Evolutionary conservation across 1,284 basidiomycete species (phyloP), one percentile per base, ranked within the genome.

Genomic region (Ustilago sp.): DNA sequence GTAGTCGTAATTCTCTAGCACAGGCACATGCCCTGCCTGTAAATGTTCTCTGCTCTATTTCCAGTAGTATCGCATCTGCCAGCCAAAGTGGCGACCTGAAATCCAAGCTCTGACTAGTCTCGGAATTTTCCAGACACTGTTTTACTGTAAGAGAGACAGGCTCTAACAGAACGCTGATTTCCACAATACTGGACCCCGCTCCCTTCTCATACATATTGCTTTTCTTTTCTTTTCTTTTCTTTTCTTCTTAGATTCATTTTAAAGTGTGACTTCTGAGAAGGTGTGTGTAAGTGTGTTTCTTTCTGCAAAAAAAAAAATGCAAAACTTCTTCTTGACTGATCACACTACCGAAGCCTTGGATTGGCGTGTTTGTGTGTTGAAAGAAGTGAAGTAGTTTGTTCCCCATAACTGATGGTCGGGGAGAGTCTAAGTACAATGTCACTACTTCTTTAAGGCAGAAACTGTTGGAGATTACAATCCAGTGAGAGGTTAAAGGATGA

Each of bases 301-400:
- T 32, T 50, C 28, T 38, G 23, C 19, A 0, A 19, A 64, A 58
- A 28, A 58, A 28, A 28, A 56, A 59, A 47, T 59, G 53, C 13
- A 60, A 59, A 66, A 51, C 45, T 60, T 60, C 58, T 66, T 66
- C 53, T 60, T 47, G 52, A 41, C 39, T 36, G 63, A 64, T 66
- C 64, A 66, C 64, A 55, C 58, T 57, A 59, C 58, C 52, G 7
- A 43, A 54, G 34, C 35, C 19, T 36, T 28, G 23, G 23, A 39
- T 39, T 11, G 38, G 15, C 38, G 4, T 39, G 38, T 39, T 4
- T 39, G 4, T 31, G 51, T 36, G 38, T 38, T 19, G 19, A 19
- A 19, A 19, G 19, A 19, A 19, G 19, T 19, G 19, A 19, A 19
- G 19, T 19, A 19, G 19, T 19, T 19, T 19, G 19, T 1, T 19